Evolutionary conservation across 805 yeast genomes (phyloP), one percentile per base, ranked within the genome.

Genomic region (Geotrichum ghanense): DNA sequence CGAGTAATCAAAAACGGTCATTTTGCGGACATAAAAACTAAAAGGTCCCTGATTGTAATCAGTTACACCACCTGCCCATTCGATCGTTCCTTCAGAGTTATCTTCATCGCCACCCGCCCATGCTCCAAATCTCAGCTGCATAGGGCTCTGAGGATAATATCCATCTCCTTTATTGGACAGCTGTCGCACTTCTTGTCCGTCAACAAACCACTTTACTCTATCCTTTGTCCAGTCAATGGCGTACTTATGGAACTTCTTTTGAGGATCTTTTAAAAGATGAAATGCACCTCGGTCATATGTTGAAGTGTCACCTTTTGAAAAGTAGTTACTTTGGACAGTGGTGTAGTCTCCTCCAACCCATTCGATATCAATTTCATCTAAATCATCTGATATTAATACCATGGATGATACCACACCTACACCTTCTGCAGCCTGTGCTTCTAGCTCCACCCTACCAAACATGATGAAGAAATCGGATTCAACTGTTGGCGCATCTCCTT

Each of bases 111-210:
- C 76, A 16, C 74, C 77, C 7, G 75, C 72, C 77, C 77, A 72
- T 14, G 67, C 47, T 4, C 76, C 76, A 22, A 71, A 63, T 60
- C 83, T 85, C 42, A 88, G 66, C 58, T 82, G 70, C 45, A 88
- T 85, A 43, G 97, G 97, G n/a, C 86, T 69, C 66, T 88, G 95
- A 37, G 97, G 97, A 63, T 75, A 89, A 3, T 94, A 95, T 49
- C 76, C 72, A 21, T 79, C 68, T 47, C 68, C 65, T 9, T 57
- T 41, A 12, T 20, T 21, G 6, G 5, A 6, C 46, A 89, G 66
- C 1, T 83, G 74, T 69, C 97, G 78, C 6, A 85, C 77, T 1
- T 71, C 69, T 5, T 52, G 58, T 22, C 90, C 94, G 58, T 89
- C 94, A 22, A 86, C 55, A 48, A 74, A 75, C 88, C 94, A 89